Base-by-base conservation (phyloP, 2,329 filamentous ascomycete genomes). In the Phoma sp. region DNA sequence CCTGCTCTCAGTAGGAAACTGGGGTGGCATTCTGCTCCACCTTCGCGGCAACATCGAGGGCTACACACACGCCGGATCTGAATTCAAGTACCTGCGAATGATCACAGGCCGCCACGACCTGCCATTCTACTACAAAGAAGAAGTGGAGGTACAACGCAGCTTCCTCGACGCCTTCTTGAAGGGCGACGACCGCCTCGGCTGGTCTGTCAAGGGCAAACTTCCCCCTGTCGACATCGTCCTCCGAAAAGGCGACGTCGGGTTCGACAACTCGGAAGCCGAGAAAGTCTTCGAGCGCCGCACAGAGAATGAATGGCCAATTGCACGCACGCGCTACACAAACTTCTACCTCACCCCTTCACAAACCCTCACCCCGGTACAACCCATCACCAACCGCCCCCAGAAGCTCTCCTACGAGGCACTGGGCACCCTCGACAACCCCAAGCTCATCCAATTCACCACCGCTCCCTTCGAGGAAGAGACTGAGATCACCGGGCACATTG, bases 161-260 rank as follows among this genome's bases (percentile, higher is more conserved):
- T 91, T 91, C 68, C 75, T 90, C 0, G 86, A 89, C 54, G 87
- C 87, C 0, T 91, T 91, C 65, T 78, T 91, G 32, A 90, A 89
- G 61, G 84, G 79, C 1, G 80, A 89, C 0, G 88, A 90, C 61
- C 75, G 77, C 0, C 77, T 77, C 0, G 86, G 86, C n/a, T 89
- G 86, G 86, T 80, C 79, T 0, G 64, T 75, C 8, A 76, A 79
- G 9, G 85, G 87, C 24, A 84, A 84, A 49, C 74, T 87, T 0
- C 79, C 87, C 0, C 80, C 84, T 0, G 86, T 90, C 1, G 82
- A 80, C 37, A 64, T 90, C 0, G 79, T 85, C 0, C 74, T 90
- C 1, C 80, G 88, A 10, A 87, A 87, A 66, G 87, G 88, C 2
- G 80, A 90, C 39, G 82, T 87, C 0, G 87, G 87, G 0, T 85